Percentiles rank a stretch among this genome's conserved stretches.
These are phyloP conservation scores for Pelargonium cotyledonis DNA, from an alignment of 441 rosid genomes.

Conservation along the genomic window DNA sequence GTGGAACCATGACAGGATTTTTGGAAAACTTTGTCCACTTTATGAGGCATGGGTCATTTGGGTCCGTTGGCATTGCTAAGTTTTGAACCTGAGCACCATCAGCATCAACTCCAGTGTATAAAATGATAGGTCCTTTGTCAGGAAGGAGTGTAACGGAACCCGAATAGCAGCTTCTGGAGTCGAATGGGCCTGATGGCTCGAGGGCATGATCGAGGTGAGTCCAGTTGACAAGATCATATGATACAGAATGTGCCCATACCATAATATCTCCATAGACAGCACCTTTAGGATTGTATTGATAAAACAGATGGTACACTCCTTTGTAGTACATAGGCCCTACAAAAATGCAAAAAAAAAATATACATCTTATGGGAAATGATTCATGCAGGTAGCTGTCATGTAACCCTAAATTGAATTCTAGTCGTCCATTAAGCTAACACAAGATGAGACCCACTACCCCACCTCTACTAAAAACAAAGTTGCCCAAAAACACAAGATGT, in stretches of 20 bases:
- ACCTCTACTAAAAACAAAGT: too few relatives aligned
- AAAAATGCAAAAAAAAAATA: neutral
- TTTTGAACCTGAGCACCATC: conserved; percentile 43
- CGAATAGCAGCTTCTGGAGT: conserved; percentile 48
- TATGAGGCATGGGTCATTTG: conserved; percentile 38
- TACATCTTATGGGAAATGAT: too few relatives aligned
- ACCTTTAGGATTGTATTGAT: conserved; percentile 48
- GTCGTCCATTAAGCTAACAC: too few relatives aligned
- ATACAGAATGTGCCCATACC: conserved; percentile 52
- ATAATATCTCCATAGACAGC: conserved; percentile 40
- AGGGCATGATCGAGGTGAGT: conserved; percentile 38
- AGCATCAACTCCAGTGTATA: conserved; percentile 42
- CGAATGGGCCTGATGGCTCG: conserved; percentile 42
- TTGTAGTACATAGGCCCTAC: conserved; percentile 45
- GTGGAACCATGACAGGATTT: conserved; percentile 40
- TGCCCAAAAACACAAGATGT: too few relatives aligned
- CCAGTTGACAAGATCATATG: conserved; percentile 54
- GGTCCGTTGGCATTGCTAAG: conserved; percentile 38
- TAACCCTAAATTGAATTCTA: too few relatives aligned
- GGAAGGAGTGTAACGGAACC: conserved; percentile 48
- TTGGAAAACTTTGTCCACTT: conserved; percentile 38
- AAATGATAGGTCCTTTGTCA: conserved; percentile 35
- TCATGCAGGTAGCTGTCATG: too few relatives aligned
- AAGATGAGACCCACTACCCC: too few relatives aligned
- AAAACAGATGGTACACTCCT: conserved; percentile 52